These are phyloP conservation scores for Gardenia jasminoides DNA, from an alignment of 257 asterid species.

Conservation along the genomic window DNA sequence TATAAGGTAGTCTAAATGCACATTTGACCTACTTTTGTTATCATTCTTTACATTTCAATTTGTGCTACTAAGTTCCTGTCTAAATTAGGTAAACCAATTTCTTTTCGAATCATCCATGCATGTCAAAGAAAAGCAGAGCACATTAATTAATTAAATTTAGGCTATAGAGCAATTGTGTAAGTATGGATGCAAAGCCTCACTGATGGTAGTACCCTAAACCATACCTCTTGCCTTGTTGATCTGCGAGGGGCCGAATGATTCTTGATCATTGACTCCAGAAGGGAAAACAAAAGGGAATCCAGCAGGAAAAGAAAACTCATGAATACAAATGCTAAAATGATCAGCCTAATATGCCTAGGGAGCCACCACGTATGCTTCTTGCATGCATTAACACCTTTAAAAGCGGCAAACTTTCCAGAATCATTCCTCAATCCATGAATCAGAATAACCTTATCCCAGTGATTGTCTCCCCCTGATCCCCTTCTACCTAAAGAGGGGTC, in stretches of 20 bases:
- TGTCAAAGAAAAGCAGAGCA: not conserved
- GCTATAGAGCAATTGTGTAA: not conserved
- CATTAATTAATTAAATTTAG: too few species aligned
- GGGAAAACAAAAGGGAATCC: slow-evolving; percentile 61
- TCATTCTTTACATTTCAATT: not conserved
- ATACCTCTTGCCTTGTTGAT: slow-evolving; percentile 42
- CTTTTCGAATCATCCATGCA: slow-evolving; percentile 1
- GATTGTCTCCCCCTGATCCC: slow-evolving; percentile 38
- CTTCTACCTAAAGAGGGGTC: slow-evolving; percentile 59
- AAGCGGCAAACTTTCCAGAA: slow-evolving; percentile 32
- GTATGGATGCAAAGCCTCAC: not conserved
- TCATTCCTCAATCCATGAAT: slow-evolving; percentile 47
- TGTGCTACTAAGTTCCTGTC: not conserved
- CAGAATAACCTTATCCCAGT: slow-evolving; percentile 44
- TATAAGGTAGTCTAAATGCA: not conserved
- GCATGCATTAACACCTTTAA: slow-evolving; percentile 46
- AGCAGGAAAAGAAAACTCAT: slow-evolving; percentile 48
- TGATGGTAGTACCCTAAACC: not conserved
- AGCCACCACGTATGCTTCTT: slow-evolving; percentile 53
- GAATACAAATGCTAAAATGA: slow-evolving; percentile 48
- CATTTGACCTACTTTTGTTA: not conserved
- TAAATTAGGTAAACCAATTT: not conserved
- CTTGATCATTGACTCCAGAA: slow-evolving; percentile 45
- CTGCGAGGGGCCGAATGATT: slow-evolving; percentile 29
- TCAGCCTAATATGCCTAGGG: slow-evolving; percentile 49